Conservation (phyloP, 1,284 basidiomycete genomes). For the Boletus subluridellus region DNA sequence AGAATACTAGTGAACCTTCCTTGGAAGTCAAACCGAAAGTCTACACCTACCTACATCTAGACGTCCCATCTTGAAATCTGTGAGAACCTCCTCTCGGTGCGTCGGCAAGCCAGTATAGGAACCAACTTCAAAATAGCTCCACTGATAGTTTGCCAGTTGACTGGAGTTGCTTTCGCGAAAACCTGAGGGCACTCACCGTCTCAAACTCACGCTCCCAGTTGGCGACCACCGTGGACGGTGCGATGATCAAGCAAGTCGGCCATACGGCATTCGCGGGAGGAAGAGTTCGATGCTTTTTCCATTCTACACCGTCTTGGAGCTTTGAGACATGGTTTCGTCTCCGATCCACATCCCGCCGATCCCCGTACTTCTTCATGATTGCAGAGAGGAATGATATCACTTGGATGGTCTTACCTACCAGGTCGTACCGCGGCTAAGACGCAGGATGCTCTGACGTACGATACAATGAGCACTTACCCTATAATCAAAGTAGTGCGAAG, state of each 20-base stretch:
- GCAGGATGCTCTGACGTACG: neutral
- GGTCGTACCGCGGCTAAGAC: neutral
- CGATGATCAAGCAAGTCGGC: constrained; percentile 81
- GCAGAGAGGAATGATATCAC: constrained; percentile 83
- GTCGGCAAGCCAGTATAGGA: constrained; percentile 53
- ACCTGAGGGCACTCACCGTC: constrained; percentile 44
- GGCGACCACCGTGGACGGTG: constrained; percentile 70
- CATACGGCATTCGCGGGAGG: constrained; percentile 66
- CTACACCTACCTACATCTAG: constrained; percentile 63
- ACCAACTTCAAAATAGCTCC: constrained; percentile 80
- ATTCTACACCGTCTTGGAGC: constrained; percentile 59
- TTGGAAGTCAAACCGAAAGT: neutral
- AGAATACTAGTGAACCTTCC: neutral
- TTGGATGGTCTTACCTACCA: constrained; percentile 78
- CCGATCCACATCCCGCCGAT: constrained; percentile 57
- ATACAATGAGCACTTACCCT: constrained; percentile 22
- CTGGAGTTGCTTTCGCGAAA: neutral
- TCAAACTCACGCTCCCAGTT: constrained; percentile 83
- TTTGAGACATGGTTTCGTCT: constrained; percentile 58
- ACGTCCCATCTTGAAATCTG: constrained; percentile 69
- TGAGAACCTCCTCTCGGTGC: constrained; percentile 52
- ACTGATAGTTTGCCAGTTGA: constrained; percentile 40
- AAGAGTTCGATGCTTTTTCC: constrained; percentile 49
- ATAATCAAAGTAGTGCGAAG: neutral
- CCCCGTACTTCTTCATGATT: constrained; percentile 76